phyloP scores from a whole-genome alignment of 2,329 filamentous ascomycete species.

The Phialophora chinensis region DNA sequence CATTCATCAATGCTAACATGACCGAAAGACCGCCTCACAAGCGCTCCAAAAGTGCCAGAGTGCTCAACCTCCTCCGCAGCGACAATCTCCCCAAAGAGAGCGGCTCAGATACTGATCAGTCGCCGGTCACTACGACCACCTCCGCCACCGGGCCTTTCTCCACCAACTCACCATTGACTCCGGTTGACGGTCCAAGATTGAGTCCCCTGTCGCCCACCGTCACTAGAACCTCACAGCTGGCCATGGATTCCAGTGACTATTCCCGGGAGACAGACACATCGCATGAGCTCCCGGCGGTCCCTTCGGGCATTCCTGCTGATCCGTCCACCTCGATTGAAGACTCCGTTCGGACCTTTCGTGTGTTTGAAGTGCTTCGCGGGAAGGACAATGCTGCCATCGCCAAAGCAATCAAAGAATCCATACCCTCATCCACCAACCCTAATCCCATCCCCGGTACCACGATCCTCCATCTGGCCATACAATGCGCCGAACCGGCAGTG shows the following conservation, averaged over 20 bases:
- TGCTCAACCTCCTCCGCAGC: constrained; percentile 61
- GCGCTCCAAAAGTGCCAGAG: constrained; percentile 60
- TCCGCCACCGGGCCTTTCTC: constrained; percentile 31
- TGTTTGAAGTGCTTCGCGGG: constrained; percentile 88
- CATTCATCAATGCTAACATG: constrained; percentile 41
- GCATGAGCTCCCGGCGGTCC: constrained; percentile 40
- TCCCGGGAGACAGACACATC: constrained; percentile 43
- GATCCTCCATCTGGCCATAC: constrained; percentile 89
- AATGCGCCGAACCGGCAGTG: constrained; percentile 90
- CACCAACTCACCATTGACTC: constrained; percentile 24
- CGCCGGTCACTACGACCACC: constrained; percentile 33
- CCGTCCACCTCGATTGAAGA: constrained; percentile 74
- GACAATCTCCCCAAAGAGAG: constrained; percentile 56
- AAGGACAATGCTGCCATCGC: constrained; percentile 91
- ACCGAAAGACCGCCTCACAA: constrained; percentile 51
- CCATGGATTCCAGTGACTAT: constrained; percentile 42
- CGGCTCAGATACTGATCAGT: constrained; percentile 42
- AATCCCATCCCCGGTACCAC: constrained; percentile 70
- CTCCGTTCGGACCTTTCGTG: constrained; percentile 89
- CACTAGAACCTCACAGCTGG: constrained; percentile 41
- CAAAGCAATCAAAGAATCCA: constrained; percentile 71
- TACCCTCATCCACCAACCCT: constrained; percentile 55
- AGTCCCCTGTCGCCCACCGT: constrained; percentile 37
- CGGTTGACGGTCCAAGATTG: constrained; percentile 27
- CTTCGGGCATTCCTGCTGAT: constrained; percentile 44